phyloP scores from a whole-genome alignment of 1,139 yeast species.

The Yamadazyma trypodendri region DNA sequence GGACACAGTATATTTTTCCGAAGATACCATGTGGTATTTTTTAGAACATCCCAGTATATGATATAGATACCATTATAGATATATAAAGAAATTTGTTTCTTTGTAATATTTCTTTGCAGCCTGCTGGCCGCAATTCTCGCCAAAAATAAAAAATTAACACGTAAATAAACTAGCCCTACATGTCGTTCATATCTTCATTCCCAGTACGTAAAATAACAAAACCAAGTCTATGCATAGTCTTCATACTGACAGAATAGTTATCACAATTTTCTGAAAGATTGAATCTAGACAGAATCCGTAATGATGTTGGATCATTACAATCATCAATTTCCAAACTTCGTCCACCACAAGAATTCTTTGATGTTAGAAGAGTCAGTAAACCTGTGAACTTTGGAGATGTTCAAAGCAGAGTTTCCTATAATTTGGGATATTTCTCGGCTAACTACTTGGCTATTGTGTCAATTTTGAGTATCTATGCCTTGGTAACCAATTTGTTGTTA shows the following conservation, averaged over 20 bases:
- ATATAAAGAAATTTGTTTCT: no score
- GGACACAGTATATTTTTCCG: no score
- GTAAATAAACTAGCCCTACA: conserved; percentile 8
- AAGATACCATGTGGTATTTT: no score
- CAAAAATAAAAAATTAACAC: conserved; percentile 6
- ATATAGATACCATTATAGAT: no score
- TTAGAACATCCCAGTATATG: no score
- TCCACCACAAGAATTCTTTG: conserved; percentile 93
- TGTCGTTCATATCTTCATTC: conserved; percentile 17
- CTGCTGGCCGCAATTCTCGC: no score
- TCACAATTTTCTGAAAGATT: conserved; percentile 49
- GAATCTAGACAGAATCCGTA: conserved; percentile 50
- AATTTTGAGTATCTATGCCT: conserved; percentile 53
- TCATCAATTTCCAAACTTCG: conserved; percentile 68
- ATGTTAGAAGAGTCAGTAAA: conserved; percentile 81
- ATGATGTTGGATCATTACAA: conserved; percentile 46
- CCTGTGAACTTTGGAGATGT: conserved; percentile 88
- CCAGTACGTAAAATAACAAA: conserved; percentile 16
- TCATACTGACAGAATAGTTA: conserved; percentile 26
- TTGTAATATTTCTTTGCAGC: no score
- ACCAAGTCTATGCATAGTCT: no score
- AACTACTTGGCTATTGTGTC: conserved; percentile 79
- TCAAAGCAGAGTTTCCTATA: conserved; percentile 84
- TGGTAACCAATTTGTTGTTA: conserved; percentile 79
- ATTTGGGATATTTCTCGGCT: conserved; percentile 82